phyloP scores from a whole-genome alignment of 2,329 filamentous ascomycete species.

The Diaporthe humulicola region DNA sequence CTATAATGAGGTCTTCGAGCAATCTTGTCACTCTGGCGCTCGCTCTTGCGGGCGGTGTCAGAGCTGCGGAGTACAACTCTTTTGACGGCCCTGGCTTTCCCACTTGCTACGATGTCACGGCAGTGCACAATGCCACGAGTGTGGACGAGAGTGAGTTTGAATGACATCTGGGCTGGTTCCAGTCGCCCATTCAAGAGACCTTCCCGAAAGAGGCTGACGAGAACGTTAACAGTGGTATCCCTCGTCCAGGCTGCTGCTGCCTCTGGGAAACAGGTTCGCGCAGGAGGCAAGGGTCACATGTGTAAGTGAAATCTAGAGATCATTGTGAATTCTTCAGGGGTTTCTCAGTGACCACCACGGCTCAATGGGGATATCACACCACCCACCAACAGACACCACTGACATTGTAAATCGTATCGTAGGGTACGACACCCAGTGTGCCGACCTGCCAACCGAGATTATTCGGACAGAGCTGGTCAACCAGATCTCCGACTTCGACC shows the following conservation, averaged over 20 bases:
- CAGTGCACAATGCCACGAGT: conserved; percentile 58
- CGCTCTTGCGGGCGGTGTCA: conserved; percentile 27
- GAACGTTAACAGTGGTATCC: conserved; percentile 41
- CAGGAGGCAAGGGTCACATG: conserved; percentile 64
- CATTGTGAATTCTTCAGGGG: neutral
- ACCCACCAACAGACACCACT: neutral
- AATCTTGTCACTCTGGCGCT: conserved; percentile 27
- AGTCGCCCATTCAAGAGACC: neutral
- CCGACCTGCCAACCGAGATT: conserved; percentile 62
- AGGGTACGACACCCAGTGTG: conserved; percentile 65
- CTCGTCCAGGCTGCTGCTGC: conserved; percentile 57
- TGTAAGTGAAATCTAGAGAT: conserved; percentile 47
- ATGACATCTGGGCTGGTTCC: neutral
- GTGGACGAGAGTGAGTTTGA: conserved; percentile 55
- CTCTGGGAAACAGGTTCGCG: conserved; percentile 57
- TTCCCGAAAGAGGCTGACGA: conserved; percentile 8
- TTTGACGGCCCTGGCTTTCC: conserved; percentile 64
- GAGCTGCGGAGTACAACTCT: conserved; percentile 56
- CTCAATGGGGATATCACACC: neutral
- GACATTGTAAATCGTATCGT: neutral
- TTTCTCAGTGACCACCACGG: neutral
- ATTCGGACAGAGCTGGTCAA: conserved; percentile 70
- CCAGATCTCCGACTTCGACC: conserved; percentile 65
- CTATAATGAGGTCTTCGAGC: conserved; percentile 30
- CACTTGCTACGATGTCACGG: conserved; percentile 60